phyloP scores from a whole-genome alignment of 2,329 filamentous ascomycete species.

The Parastagonospora avenae region DNA sequence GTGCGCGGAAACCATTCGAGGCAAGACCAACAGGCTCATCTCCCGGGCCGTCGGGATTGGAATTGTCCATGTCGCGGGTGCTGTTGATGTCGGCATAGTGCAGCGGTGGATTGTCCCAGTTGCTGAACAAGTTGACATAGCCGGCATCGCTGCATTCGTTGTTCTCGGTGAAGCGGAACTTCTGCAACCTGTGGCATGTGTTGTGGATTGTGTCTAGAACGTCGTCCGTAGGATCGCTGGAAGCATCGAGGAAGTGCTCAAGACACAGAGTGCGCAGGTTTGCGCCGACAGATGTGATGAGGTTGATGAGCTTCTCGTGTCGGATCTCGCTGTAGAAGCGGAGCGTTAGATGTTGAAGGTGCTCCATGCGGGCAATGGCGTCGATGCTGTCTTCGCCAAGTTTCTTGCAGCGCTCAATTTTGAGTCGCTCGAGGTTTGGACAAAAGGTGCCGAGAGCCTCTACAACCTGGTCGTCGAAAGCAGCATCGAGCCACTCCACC shows the following conservation, averaged over 20 bases:
- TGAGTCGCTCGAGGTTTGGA: conserved; percentile 73
- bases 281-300: conserved; percentile 67
- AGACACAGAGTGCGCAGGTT: conserved; percentile 79
- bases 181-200: conserved; percentile 69
- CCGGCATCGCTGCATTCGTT: conserved; percentile 75
- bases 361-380: conserved; percentile 65
- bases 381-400: conserved; percentile 69
- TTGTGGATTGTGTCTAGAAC: conserved; percentile 74
- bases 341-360: conserved; percentile 76
- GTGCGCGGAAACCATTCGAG: conserved; percentile 73
- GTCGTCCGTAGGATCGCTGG: conserved; percentile 59
- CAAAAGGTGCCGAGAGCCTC: conserved; percentile 67
- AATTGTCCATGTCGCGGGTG: conserved; percentile 76
- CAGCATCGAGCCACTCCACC: conserved; percentile 81
- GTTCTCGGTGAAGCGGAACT: conserved; percentile 83
- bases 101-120: conserved; percentile 77
- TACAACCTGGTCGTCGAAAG: conserved; percentile 76
- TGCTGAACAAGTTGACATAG: conserved; percentile 73
- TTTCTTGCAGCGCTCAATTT: conserved; percentile 79
- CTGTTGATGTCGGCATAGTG: conserved; percentile 74
- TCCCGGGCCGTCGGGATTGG: conserved; percentile 66
- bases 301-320: conserved; percentile 62
- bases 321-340: conserved; percentile 65
- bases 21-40: conserved; percentile 71
- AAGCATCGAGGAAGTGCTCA: conserved; percentile 67